A percentile compares a stretch with the other conserved stretches of the same genome.
These are phyloP conservation scores for Oryza rufipogon DNA, from an alignment of 176 grass and related monocot species.

Conservation along the genomic window DNA sequence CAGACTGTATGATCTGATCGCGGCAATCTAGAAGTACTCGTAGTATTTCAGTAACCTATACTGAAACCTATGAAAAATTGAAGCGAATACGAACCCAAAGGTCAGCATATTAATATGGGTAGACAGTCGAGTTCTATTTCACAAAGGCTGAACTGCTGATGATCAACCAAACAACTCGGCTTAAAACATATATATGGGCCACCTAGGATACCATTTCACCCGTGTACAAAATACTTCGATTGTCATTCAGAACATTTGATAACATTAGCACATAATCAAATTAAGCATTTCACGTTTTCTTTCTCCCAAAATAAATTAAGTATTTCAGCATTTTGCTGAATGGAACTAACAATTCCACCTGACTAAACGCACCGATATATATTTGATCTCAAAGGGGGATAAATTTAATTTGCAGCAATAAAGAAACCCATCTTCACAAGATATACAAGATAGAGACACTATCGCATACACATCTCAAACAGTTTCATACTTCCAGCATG, in stretches of 20 bases:
- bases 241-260: background rate
- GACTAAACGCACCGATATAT: background rate
- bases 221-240: background rate
- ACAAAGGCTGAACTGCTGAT: background rate
- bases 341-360: too few relatives aligned
- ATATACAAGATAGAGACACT: background rate
- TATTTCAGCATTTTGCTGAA: too few relatives aligned
- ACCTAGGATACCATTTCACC: background rate
- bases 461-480: background rate
- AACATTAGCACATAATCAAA: background rate
- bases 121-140: background rate
- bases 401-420: conserved; percentile 21
- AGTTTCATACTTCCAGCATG: too few relatives aligned
- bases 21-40: background rate
- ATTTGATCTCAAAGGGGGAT: background rate
- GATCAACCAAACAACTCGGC: background rate
- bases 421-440: too few relatives aligned
- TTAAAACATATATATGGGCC: background rate
- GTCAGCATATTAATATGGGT: background rate
- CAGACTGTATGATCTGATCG: conserved; percentile 3
- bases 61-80: background rate
- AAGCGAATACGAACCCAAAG: background rate
- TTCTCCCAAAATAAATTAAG: too few relatives aligned
- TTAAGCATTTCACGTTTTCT: too few relatives aligned
- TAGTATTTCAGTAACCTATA: background rate